These are phyloP conservation scores for Hypoxylon sp. DNA, from an alignment of 2,329 filamentous ascomycete species.

Conservation along the genomic window DNA sequence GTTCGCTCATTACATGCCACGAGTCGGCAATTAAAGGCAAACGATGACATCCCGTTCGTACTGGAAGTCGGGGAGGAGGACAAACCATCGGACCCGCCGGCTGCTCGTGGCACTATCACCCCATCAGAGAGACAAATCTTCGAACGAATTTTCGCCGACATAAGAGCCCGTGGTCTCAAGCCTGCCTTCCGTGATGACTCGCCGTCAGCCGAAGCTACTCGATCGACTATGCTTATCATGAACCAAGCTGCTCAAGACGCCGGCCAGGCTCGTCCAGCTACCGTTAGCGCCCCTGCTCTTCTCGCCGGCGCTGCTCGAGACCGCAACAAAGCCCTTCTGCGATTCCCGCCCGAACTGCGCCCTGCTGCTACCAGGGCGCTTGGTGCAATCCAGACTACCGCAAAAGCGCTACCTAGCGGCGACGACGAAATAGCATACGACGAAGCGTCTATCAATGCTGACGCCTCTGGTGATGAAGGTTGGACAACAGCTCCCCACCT, in stretches of 20 bases:
- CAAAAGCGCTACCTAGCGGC: not conserved
- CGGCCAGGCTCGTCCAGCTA: slow-evolving; percentile 37
- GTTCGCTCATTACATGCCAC: slow-evolving; percentile 48
- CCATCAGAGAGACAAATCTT: slow-evolving; percentile 66
- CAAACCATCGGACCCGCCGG: slow-evolving; percentile 35
- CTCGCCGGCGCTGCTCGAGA: slow-evolving; percentile 50
- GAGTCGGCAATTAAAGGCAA: slow-evolving; percentile 36
- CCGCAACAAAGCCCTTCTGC: slow-evolving; percentile 56
- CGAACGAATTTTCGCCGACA: slow-evolving; percentile 71
- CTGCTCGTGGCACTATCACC: slow-evolving; percentile 66
- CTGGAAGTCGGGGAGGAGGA: slow-evolving; percentile 55
- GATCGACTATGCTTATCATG: slow-evolving; percentile 52
- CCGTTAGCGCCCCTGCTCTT: slow-evolving; percentile 41
- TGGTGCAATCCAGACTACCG: slow-evolving; percentile 50
- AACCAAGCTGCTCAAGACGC: slow-evolving; percentile 50
- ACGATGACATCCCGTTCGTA: slow-evolving; percentile 68
- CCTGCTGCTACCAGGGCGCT: slow-evolving; percentile 58
- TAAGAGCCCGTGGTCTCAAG: slow-evolving; percentile 60
- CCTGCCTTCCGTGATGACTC: slow-evolving; percentile 37
- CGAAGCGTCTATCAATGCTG: slow-evolving; percentile 6
- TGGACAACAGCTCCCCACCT: slow-evolving; percentile 47
- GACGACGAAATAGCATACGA: slow-evolving; percentile 25
- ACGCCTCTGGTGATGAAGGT: slow-evolving; percentile 30
- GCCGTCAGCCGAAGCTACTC: slow-evolving; percentile 26
- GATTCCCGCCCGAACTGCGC: slow-evolving; percentile 60